These are phyloP conservation scores for Lachancea cidri DNA, from an alignment of 805 yeast genomes.

Conservation along the genomic window DNA sequence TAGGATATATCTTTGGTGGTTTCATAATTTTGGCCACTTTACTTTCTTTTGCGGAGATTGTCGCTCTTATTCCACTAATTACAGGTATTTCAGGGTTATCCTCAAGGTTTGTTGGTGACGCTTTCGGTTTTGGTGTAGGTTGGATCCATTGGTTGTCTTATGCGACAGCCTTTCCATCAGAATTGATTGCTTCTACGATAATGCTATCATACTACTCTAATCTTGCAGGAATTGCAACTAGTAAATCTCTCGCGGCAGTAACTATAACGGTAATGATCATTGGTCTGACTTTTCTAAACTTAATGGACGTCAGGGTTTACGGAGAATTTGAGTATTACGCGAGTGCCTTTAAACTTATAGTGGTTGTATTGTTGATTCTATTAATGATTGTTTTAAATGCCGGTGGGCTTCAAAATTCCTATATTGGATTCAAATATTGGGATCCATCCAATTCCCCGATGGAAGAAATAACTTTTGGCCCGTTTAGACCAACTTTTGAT, in stretches of 20 bases:
- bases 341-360: slow-evolving; percentile 51
- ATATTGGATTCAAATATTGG: slow-evolving; percentile 67
- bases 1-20: slow-evolving; percentile 64
- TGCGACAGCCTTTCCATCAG: slow-evolving; percentile 70
- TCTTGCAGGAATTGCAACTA: slow-evolving; percentile 42
- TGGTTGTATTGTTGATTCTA: slow-evolving; percentile 48
- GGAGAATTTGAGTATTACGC: slow-evolving; percentile 69
- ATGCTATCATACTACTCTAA: slow-evolving; percentile 63
- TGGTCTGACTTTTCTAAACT: slow-evolving; percentile 43
- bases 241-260: slow-evolving; percentile 44
- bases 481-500: slow-evolving; percentile 66
- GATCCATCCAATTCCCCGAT: slow-evolving; percentile 38
- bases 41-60: slow-evolving; percentile 76
- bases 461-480: slow-evolving; percentile 50
- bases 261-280: slow-evolving; percentile 55
- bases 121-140: slow-evolving; percentile 71
- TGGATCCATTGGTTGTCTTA: slow-evolving; percentile 72
- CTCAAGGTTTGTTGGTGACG: slow-evolving; percentile 70
- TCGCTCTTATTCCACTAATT: slow-evolving; percentile 70
- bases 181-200: slow-evolving; percentile 73
- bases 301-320: slow-evolving; percentile 63
- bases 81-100: slow-evolving; percentile 75
- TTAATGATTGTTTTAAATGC: slow-evolving; percentile 58
- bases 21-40: slow-evolving; percentile 61
- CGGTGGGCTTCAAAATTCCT: slow-evolving; percentile 45